These are phyloP conservation scores for Septoria petroselini DNA, from an alignment of 2,329 filamentous ascomycete genomes.

Conservation along the genomic window DNA sequence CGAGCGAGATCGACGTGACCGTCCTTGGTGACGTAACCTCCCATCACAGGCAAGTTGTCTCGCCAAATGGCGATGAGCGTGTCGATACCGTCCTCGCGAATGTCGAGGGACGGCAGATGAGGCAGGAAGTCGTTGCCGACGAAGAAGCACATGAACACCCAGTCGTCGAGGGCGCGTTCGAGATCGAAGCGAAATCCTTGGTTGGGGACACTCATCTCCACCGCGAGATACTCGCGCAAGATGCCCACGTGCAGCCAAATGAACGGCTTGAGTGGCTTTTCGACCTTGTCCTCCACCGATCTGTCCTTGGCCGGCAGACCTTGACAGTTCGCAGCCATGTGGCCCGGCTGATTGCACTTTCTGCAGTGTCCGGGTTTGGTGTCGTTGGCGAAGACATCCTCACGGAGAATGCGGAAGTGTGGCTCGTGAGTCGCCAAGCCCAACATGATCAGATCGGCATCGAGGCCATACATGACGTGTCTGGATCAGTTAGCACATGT, in stretches of 20 bases:
- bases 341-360: slow-evolving; percentile 87
- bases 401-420: slow-evolving; percentile 90
- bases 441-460: slow-evolving; percentile 98
- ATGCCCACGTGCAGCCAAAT: slow-evolving; percentile 97
- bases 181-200: slow-evolving; percentile 88
- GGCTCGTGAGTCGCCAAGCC: slow-evolving; percentile 96
- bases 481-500: slow-evolving; percentile 44
- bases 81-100: slow-evolving; percentile 95
- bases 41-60: slow-evolving; percentile 86
- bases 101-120: slow-evolving; percentile 94
- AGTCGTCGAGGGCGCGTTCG: slow-evolving; percentile 91
- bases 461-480: slow-evolving; percentile 96
- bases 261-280: slow-evolving; percentile 86
- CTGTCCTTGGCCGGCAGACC: slow-evolving; percentile 69
- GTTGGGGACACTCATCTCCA: slow-evolving; percentile 78
- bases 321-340: slow-evolving; percentile 80
- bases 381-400: slow-evolving; percentile 94
- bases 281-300: slow-evolving; percentile 62
- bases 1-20: slow-evolving; percentile 83
- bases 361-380: slow-evolving; percentile 77
- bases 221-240: slow-evolving; percentile 85
- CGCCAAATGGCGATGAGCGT: slow-evolving; percentile 96
- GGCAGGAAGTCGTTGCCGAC: slow-evolving; percentile 98
- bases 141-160: slow-evolving; percentile 99
- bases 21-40: slow-evolving; percentile 93